These are phyloP conservation scores for Penicillium antarcticum DNA, from an alignment of 495 filamentous ascomycete species.

Conservation along the genomic window DNA sequence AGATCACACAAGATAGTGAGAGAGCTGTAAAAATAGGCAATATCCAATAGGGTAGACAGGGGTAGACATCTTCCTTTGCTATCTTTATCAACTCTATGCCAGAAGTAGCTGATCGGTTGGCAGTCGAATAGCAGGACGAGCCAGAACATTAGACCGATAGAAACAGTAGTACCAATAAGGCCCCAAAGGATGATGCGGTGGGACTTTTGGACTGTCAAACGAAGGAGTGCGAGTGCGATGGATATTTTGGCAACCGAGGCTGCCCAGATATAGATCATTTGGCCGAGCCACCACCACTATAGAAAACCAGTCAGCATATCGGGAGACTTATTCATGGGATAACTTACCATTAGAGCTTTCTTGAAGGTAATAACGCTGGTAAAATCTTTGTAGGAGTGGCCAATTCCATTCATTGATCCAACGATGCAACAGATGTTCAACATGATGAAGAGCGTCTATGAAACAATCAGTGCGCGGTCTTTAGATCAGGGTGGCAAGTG, in stretches of 20 bases:
- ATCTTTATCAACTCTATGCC: slow-evolving; percentile 11
- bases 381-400: slow-evolving; percentile 15
- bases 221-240: slow-evolving; percentile 35
- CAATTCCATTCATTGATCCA: slow-evolving; percentile 10
- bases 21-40: slow-evolving; percentile 31
- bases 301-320: background rate
- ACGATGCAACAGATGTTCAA: slow-evolving; percentile 14
- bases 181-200: slow-evolving; percentile 28
- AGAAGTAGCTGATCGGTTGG: slow-evolving; percentile 29
- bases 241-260: slow-evolving; percentile 29
- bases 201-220: slow-evolving; percentile 20
- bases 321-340: background rate
- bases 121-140: slow-evolving; percentile 28
- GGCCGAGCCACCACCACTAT: slow-evolving; percentile 25
- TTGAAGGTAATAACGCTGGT: slow-evolving; percentile 2
- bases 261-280: slow-evolving; percentile 30
- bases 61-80: slow-evolving; percentile 16
- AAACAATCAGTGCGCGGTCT: background rate
- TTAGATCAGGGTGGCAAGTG: too few species aligned
- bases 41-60: slow-evolving; percentile 4
- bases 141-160: slow-evolving; percentile 19
- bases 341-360: slow-evolving; percentile 13
- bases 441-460: slow-evolving; percentile 8
- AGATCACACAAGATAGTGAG: slow-evolving; percentile 28
- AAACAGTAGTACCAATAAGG: slow-evolving; percentile 9